Evolutionary conservation across 352 stramenopile species (phyloP).

Genomic region (Phytophthora uliginosa): DNA sequence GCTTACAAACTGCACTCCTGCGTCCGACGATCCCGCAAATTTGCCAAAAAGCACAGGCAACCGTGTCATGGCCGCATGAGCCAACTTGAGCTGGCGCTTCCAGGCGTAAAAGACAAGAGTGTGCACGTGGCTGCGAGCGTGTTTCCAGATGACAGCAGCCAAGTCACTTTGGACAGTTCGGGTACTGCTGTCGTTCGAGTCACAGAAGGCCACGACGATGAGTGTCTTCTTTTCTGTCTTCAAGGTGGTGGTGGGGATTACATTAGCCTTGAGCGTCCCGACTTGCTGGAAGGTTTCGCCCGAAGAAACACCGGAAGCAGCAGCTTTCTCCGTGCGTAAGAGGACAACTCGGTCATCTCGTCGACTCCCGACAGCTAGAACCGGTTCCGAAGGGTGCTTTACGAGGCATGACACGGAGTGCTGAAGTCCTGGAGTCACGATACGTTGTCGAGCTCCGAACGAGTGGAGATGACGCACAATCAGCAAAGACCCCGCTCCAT

Average conservation of each 20-base stretch:
- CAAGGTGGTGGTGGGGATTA: neutral
- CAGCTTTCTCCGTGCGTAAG: slow-evolving; percentile 38
- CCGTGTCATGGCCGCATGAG: slow-evolving; percentile 56
- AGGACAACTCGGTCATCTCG: slow-evolving; percentile 43
- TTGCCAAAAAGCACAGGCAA: slow-evolving; percentile 69
- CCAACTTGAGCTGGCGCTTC: slow-evolving; percentile 45
- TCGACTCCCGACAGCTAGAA: slow-evolving; percentile 54
- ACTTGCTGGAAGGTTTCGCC: slow-evolving; percentile 44
- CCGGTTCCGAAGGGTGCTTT: slow-evolving; percentile 53
- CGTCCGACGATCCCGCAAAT: slow-evolving; percentile 37
- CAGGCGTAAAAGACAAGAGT: slow-evolving; percentile 58
- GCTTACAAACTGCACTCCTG: slow-evolving; percentile 54
- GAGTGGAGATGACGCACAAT: slow-evolving; percentile 51
- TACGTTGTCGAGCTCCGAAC: slow-evolving; percentile 39
- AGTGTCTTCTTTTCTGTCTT: slow-evolving; percentile 18
- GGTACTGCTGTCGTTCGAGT: slow-evolving; percentile 18
- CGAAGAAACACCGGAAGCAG: neutral
- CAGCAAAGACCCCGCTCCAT: slow-evolving; percentile 57
- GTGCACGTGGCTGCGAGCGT: slow-evolving; percentile 47
- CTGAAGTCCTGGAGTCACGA: slow-evolving; percentile 51
- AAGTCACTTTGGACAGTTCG: slow-evolving; percentile 47
- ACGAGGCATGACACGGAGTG: slow-evolving; percentile 61
- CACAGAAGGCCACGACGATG: slow-evolving; percentile 42
- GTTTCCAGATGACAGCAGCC: slow-evolving; percentile 66
- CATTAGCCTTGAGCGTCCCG: slow-evolving; percentile 30